Base-by-base conservation (phyloP, 768 basidiomycete genomes). In the Mycena filopes region DNA sequence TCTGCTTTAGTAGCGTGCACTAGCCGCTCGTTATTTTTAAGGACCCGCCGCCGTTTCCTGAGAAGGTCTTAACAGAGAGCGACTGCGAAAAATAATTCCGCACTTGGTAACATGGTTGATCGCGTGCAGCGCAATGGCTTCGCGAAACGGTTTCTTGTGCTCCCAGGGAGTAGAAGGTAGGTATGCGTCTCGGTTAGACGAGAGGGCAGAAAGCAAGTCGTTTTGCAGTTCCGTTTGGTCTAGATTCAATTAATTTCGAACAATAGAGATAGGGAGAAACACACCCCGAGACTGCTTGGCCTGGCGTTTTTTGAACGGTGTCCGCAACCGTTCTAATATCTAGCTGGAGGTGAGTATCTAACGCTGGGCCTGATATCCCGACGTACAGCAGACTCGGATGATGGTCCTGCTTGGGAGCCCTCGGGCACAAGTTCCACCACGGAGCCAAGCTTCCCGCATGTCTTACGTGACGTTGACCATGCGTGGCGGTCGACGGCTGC, bases 1-100 rank as follows among this genome's bases (percentile, higher is more conserved):
- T 84, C 81, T 18, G 83, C 75, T 75, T 93, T 90, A 12, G 84
- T 77, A 12, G 89, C 87, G 67, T 89, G 86, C 0, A 92, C 84
- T n/a, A 98, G 83, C 42, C 92, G 92, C 68, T 97, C 95, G 72
- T 98, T 99, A 77, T 96, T 98, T 77, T 96, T 96, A 2, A 98
- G 82, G 36, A 99, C 85, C 11, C 88, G 86, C 20, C 93, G 89
- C 23, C 97, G 94, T 71, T 96, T 98, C 83, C 96, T 99, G 71
- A 2, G 21, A 13, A 41, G 36, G 7, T 38, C n/a, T 58, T 61
- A 69, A 10, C 42, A 31, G 43, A 29, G 62, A 36, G 29, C 28
- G n/a, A 31, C 38, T 26, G 9, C 10, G 40, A 59, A 63, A 23
- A 18, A n/a, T 28, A 62, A 26, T 31, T 5, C 62, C 83, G 62